Evolutionary conservation across 306 rosid genomes (phyloP).

Genomic region (Acacia crassicarpa): DNA sequence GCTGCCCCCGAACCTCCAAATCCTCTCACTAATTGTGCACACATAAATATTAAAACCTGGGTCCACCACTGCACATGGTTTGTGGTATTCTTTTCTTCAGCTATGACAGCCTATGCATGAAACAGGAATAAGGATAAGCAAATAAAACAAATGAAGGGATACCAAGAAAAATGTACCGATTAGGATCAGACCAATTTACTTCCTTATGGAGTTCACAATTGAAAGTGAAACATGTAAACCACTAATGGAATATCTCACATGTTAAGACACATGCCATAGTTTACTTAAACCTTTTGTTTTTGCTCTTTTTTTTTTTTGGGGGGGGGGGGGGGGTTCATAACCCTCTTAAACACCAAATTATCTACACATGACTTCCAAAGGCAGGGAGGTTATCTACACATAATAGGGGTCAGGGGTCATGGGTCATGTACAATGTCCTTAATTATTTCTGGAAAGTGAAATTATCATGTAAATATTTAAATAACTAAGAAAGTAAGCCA

Average conservation of each 20-base stretch:
- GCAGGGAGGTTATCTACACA: not conserved
- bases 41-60: no score
- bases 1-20: no score
- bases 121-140: not conserved
- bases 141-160: not conserved
- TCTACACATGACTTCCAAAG: not conserved
- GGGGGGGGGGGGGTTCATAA: no score
- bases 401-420: not conserved
- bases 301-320: not conserved
- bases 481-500: not conserved
- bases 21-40: no score
- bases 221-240: not conserved
- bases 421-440: not conserved
- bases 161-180: not conserved
- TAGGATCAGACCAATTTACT: not conserved
- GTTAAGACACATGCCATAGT: not conserved
- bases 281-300: not conserved
- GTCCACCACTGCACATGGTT: no score
- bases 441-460: not conserved
- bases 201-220: not conserved
- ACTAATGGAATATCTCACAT: not conserved
- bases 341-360: not conserved
- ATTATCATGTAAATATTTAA: not conserved
- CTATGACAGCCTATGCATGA: slow-evolving; percentile 60
- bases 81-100: slow-evolving; percentile 46